Evolutionary conservation across 78 protist species (phyloP), one percentile per base, ranked within the genome.

Genomic region (Speleostelium caveatum): DNA sequence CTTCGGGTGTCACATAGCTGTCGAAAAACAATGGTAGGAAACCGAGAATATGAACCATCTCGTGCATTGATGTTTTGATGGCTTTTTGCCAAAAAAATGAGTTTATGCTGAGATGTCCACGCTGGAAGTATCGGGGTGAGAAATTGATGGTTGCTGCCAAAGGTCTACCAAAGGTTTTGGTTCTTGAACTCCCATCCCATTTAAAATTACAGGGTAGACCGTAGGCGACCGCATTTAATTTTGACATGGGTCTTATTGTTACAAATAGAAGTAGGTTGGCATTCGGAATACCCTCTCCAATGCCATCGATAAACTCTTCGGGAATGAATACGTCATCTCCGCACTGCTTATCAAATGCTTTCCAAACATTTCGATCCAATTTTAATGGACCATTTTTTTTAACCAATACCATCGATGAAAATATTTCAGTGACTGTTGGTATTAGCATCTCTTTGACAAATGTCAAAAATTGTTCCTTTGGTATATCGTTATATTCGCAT

Each of bases 151-250:
- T 53, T n/a, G 58, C 78, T 24, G 56, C 78, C 42, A 72, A 72
- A 21, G 78, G 78, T n/a, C 78, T 17, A 16, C 78, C 78, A 45
- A 45, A 45, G 10, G 53, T 45, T 45, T 10, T 10, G n/a, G 6
- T 10, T 8, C 51, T 53, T 72, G 21, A 51, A 1, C 33, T 1
- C 21, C 24, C 12, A 5, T 79, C 59, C 3, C 30, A 32, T 2
- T 79, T 60, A 51, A 56, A 83, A 45, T 56, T 69, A 41, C 91
- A 83, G 21, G 77, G 91, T 14, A 60, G n/a, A 0, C 79, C 79
- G 69, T 56, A 83, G 2, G 91, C 91, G 60, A 83, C 38, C 22
- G 74, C 56, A 17, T 32, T 53, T 5, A 12, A 28, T 8, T 30
- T 7, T 7, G 75, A 39, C 17, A 79, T 67, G 33, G 60, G 74